These are phyloP conservation scores for Solanum hybrid DNA, from an alignment of 305 asterid genomes.

Conservation along the genomic window DNA sequence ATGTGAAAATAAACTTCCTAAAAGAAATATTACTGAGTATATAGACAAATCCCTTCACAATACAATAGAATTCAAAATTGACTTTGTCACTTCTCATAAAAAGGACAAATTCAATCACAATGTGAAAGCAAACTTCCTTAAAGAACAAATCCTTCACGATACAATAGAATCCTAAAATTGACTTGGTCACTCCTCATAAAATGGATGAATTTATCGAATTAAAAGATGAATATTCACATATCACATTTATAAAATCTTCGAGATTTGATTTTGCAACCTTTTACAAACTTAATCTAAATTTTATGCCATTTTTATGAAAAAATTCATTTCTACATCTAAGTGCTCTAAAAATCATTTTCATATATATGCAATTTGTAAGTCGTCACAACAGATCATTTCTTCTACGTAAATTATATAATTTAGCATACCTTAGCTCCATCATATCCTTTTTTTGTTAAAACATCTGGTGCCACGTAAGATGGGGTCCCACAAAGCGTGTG, in stretches of 20 bases:
- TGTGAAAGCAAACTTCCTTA: neutral
- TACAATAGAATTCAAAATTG: too few species aligned
- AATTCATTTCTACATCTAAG: neutral
- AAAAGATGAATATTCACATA: neutral
- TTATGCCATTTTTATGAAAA: too few species aligned
- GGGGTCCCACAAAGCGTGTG: slow-evolving; percentile 92
- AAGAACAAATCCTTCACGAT: neutral
- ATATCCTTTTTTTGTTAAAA: slow-evolving; percentile 56
- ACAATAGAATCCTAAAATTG: neutral
- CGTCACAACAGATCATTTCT: neutral
- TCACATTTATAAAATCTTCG: neutral
- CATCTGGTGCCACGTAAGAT: slow-evolving; percentile 87
- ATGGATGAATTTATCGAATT: neutral
- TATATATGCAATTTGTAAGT: neutral
- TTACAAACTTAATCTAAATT: neutral
- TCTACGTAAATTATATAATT: neutral
- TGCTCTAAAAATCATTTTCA: neutral
- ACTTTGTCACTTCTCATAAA: too few species aligned
- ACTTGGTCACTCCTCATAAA: neutral
- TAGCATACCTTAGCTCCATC: slow-evolving; percentile 46
- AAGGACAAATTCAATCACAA: too few species aligned
- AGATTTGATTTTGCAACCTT: neutral
- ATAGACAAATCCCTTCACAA: too few species aligned
- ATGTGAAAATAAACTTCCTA: too few species aligned
- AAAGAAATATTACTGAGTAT: too few species aligned